A percentile compares a stretch with the other conserved stretches of the same genome.
phyloP scores from a whole-genome alignment of 2,329 filamentous ascomycete species.

The Helotiales sp. region DNA sequence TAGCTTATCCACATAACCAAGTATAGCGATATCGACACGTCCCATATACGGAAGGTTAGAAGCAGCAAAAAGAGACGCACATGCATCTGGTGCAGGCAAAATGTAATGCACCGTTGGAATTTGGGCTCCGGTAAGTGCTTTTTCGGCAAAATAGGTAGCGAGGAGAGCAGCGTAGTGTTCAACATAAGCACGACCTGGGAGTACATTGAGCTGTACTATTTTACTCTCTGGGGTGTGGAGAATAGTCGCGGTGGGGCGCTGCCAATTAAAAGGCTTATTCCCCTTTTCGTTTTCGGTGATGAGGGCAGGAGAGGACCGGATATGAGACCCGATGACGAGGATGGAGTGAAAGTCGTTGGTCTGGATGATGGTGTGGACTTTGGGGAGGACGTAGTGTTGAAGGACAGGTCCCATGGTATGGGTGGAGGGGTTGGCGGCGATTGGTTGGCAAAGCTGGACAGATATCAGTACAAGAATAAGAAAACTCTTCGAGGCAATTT shows the following conservation, averaged over 20 bases:
- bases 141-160: too few relatives aligned
- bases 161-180: too few relatives aligned
- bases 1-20: too few relatives aligned
- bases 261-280: slow-evolving; percentile 25
- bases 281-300: slow-evolving; percentile 17
- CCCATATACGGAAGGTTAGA: too few relatives aligned
- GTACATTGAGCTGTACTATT: slow-evolving; percentile 15
- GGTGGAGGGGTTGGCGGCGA: background rate
- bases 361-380: slow-evolving; percentile 8
- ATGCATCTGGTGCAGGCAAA: too few relatives aligned
- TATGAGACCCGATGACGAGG: slow-evolving; percentile 6
- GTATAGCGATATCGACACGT: too few relatives aligned
- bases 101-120: too few relatives aligned
- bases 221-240: slow-evolving; percentile 2
- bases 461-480: too few relatives aligned
- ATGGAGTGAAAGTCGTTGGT: background rate
- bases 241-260: slow-evolving; percentile 18
- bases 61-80: too few relatives aligned
- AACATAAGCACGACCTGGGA: slow-evolving; percentile 21
- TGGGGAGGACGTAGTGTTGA: slow-evolving; percentile 5
- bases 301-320: slow-evolving; percentile 3
- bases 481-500: too few relatives aligned
- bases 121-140: too few relatives aligned
- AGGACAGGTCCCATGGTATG: slow-evolving; percentile 11
- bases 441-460: too few relatives aligned